Evolutionary conservation across 768 basidiomycete species (phyloP).

Genomic region (Termitomyces sp.): DNA sequence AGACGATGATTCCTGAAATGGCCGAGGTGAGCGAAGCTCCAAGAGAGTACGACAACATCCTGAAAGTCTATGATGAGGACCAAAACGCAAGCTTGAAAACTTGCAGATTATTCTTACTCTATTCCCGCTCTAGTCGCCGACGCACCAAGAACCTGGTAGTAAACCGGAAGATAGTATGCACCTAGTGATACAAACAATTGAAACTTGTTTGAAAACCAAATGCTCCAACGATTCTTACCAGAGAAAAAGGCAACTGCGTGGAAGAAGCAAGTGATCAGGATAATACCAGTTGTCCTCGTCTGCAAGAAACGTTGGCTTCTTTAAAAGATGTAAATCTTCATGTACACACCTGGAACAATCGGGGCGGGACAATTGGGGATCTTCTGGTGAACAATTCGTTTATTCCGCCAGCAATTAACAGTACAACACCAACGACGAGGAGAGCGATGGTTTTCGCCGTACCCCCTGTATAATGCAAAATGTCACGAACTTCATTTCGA

Average conservation of each 20-base stretch:
- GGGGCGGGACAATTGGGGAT: conserved; percentile 70
- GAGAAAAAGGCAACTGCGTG: conserved; percentile 65
- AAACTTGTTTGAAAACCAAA: not conserved
- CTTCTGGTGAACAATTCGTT: conserved; percentile 62
- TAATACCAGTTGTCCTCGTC: conserved; percentile 70
- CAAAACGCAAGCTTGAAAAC: not conserved
- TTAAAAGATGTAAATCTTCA: not conserved
- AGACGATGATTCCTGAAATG: conserved; percentile 51
- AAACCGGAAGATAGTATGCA: conserved; percentile 70
- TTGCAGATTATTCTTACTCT: conserved; percentile 38
- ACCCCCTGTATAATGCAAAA: conserved; percentile 40
- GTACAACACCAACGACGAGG: conserved; percentile 51
- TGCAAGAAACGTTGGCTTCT: conserved; percentile 17
- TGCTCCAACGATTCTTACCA: conserved; percentile 23
- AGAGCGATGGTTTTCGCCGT: conserved; percentile 56
- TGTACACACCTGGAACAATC: conserved; percentile 59
- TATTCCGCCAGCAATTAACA: conserved; percentile 47
- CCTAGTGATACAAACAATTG: conserved; percentile 21
- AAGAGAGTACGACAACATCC: conserved; percentile 75
- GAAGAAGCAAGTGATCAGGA: conserved; percentile 55
- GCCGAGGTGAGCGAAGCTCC: conserved; percentile 52
- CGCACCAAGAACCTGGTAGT: conserved; percentile 74
- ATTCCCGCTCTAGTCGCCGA: conserved; percentile 71
- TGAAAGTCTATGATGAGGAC: conserved; percentile 19
- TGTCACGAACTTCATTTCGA: not conserved